Evolutionary conservation across 108 stramenopile species (phyloP).

Genomic region (Skeletonema tropicum): DNA sequence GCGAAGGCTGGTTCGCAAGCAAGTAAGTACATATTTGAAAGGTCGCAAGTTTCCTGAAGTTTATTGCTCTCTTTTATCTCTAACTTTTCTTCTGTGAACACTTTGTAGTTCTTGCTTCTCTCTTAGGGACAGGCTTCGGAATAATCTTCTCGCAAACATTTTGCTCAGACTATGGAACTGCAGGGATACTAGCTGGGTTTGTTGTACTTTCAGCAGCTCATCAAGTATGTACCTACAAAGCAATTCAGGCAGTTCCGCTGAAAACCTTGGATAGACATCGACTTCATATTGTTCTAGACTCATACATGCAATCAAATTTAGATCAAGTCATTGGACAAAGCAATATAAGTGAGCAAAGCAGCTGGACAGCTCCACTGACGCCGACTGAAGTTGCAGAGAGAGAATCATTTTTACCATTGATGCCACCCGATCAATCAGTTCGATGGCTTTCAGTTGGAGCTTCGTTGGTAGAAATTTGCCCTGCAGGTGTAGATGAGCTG

Average conservation of each 20-base stretch:
- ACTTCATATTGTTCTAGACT: slow-evolving; percentile 59
- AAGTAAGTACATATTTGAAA: too few relatives aligned
- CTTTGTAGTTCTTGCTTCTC: slow-evolving; percentile 86
- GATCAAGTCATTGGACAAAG: slow-evolving; percentile 14
- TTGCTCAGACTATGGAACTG: slow-evolving; percentile 40
- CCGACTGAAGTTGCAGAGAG: slow-evolving; percentile 62
- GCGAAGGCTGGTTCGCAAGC: slow-evolving; percentile 95
- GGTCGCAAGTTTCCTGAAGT: too few relatives aligned
- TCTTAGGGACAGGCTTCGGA: slow-evolving; percentile 90
- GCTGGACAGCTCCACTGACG: slow-evolving; percentile 20
- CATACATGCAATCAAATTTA: slow-evolving; percentile 42
- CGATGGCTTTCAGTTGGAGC: slow-evolving; percentile 69
- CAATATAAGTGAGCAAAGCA: not conserved
- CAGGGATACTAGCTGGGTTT: slow-evolving; percentile 41
- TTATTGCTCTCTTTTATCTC: too few relatives aligned
- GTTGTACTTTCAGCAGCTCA: slow-evolving; percentile 70
- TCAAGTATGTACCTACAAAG: slow-evolving; percentile 78
- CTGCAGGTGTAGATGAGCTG: slow-evolving; percentile 47
- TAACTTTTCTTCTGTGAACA: too few relatives aligned
- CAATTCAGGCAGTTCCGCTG: slow-evolving; percentile 77
- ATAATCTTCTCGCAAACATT: slow-evolving; percentile 78
- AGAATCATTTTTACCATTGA: slow-evolving; percentile 71
- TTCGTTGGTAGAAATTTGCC: slow-evolving; percentile 50
- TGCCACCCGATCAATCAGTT: slow-evolving; percentile 39
- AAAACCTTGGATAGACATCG: slow-evolving; percentile 83